phyloP scores from a whole-genome alignment of 805 yeast species.

The Kluyveromyces dobzhanskii region DNA sequence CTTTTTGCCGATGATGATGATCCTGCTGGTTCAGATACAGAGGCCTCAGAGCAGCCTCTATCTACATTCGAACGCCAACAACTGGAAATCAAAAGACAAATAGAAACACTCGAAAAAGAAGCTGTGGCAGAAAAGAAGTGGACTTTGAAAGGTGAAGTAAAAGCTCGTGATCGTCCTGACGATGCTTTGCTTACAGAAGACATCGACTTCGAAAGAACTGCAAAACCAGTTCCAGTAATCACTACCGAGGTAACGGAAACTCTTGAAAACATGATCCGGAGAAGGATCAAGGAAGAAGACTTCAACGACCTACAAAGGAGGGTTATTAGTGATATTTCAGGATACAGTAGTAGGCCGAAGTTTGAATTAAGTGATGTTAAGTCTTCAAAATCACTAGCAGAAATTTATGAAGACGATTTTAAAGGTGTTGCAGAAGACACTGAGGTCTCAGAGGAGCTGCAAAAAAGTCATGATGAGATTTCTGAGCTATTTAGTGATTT shows the following conservation, averaged over 20 bases:
- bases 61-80: conserved; percentile 85
- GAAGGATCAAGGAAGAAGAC: conserved; percentile 64
- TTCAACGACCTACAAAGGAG: conserved; percentile 83
- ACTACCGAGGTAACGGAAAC: conserved; percentile 83
- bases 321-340: conserved; percentile 55
- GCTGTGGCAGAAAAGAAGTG: conserved; percentile 86
- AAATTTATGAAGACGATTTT: conserved; percentile 82
- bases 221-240: conserved; percentile 93
- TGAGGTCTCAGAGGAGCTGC: conserved; percentile 53
- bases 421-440: conserved; percentile 40
- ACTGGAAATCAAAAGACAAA: conserved; percentile 64
- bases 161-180: conserved; percentile 68
- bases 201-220: conserved; percentile 83
- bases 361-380: conserved; percentile 76
- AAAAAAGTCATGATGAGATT: conserved; percentile 72
- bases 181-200: conserved; percentile 80
- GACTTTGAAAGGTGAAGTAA: conserved; percentile 91
- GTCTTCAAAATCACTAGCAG: conserved; percentile 83
- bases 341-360: conserved; percentile 43
- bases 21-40: conserved; percentile 17
- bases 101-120: conserved; percentile 72
- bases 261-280: conserved; percentile 79
- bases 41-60: conserved; percentile 26
- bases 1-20: conserved; percentile 40
- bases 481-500: conserved; percentile 52